Base-by-base conservation (phyloP, 2,329 filamentous ascomycete species). In the Colletotrichum sp. region DNA sequence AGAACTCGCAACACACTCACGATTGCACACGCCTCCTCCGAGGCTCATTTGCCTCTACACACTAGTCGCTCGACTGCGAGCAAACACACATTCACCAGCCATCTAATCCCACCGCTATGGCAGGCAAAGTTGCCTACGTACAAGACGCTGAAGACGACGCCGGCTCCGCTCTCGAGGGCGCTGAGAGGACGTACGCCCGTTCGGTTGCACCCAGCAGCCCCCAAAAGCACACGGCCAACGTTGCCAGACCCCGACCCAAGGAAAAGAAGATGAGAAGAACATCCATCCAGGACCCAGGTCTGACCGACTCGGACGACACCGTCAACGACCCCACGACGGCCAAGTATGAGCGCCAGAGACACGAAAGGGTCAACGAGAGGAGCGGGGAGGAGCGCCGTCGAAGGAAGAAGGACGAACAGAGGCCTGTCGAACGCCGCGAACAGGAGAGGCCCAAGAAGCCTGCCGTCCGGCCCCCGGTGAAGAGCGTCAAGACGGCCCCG, bases 81-180 rank as follows among this genome's bases (percentile, higher is more conserved):
- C 71, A 52, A 59, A 13, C 32, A 18, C 9, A 21, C 61, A 52
- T 36, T 36, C 21, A 24, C 48, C 32, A 52, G 26, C 63, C 32
- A 24, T 30, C 39, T 66, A 76, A 78, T 77, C 59, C 67, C 77
- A 66, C 71, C 66, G 77, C 80, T 81, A 91, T 91, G 88, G 84
- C 79, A 81, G 82, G 78, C 79, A 75, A 75, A 79, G 83, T 87
- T 71, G 86, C 86, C 73, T 87, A 87, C 80, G 84, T 90, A 74
- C 87, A 91, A 81, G 90, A 91, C 72, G 88, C 84, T 63, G 88
- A 90, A 79, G 88, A 91, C 79, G 89, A 90, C 67, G 83, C 85
- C 15, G 88, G 85, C 55, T 87, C 87, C 70, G 82, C 85, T 43
- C 80, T 85, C 21, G 82, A 84, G 67, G 83, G 81, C 61, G 85